These are phyloP conservation scores for Annona cherimola DNA, from an alignment of 164 flowering plant genomes.

Conservation along the genomic window DNA sequence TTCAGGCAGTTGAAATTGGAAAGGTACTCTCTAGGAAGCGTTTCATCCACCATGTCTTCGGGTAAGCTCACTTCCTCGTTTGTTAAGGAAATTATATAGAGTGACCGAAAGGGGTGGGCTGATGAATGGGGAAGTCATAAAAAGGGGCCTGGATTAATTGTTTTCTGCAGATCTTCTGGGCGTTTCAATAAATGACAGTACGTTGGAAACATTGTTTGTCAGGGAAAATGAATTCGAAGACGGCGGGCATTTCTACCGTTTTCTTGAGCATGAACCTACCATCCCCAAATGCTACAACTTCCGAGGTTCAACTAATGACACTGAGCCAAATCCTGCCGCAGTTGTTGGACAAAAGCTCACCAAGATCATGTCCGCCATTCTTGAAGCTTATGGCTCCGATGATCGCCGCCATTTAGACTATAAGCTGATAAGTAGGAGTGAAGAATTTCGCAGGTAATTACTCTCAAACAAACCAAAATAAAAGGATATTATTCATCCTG, in stretches of 20 bases:
- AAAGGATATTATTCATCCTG: neutral
- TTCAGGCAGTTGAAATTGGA: constrained; percentile 74
- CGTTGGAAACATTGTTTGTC: neutral
- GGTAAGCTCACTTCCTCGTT: constrained; percentile 35
- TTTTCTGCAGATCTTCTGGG: neutral
- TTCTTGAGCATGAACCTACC: constrained; percentile 84
- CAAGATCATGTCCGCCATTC: constrained; percentile 80
- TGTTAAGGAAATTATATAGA: neutral
- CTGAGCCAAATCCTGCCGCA: constrained; percentile 58
- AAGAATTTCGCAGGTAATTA: constrained; percentile 87
- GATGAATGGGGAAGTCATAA: too few relatives aligned
- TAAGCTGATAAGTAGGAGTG: constrained; percentile 63
- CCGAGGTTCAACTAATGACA: constrained; percentile 57
- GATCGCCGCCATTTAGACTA: constrained; percentile 70
- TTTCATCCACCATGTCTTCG: constrained; percentile 79
- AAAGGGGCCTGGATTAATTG: too few relatives aligned
- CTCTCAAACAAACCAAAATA: neutral
- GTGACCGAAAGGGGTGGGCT: too few relatives aligned
- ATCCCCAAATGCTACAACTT: constrained; percentile 76
- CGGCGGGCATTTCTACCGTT: constrained; percentile 76
- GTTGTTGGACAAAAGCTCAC: constrained; percentile 46
- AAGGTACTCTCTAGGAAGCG: constrained; percentile 66
- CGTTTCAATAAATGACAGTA: neutral
- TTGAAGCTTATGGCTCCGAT: constrained; percentile 82
- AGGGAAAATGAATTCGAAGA: constrained; percentile 86